Evolutionary conservation across 257 asterid species (phyloP), one percentile per base, ranked within the genome.

Genomic region (Solanum sparsipilum): DNA sequence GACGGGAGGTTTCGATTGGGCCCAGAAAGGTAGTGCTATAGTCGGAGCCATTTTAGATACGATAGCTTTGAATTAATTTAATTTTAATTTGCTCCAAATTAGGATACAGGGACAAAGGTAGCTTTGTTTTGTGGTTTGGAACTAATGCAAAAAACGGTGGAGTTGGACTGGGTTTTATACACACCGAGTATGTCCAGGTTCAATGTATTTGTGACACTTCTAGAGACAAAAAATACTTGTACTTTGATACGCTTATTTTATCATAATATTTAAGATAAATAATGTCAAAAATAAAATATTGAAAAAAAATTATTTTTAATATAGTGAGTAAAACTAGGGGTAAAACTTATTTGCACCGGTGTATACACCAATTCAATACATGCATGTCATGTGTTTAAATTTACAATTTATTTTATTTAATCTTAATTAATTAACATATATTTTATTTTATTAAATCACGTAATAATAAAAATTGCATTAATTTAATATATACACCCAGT

Each of bases 151-250:
- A 67, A 71, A 6, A 27, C 0, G 84, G 2, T 38, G 31, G 67
- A 35, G 32, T 2, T 38, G 7, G 7, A 9, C 52, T 88, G 9
- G 29, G 8, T 88, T 89, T 92, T 93, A 94, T 93, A 94, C 91
- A 89, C 39, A 21, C 0, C 13, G 3, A 13, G 31, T 36, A 85
- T 90, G 98, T 95, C 96, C 35, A 93, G 95, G 94, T 95, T 93
- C 98, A 95, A 93, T 93, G 98, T 90, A 95, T 63, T 3, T 60
- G 13, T 60, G 2, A 4, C 5, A 18, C 63, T 15, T 52, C 63
- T 52, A 16, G n/a, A 60, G 4, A 56, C 67, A 20, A 20, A 56
- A 56, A 56, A 20, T 56, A 7, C 67, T 52, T 16, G 13, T 38
- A 44, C 56, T 13, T 46, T 13, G 6, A 48, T 48, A 13, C 1